Evolutionary conservation across 371 early-diverging fungal species (phyloP), one percentile per base, ranked within the genome.

Genomic region (Mortierella sp.): DNA sequence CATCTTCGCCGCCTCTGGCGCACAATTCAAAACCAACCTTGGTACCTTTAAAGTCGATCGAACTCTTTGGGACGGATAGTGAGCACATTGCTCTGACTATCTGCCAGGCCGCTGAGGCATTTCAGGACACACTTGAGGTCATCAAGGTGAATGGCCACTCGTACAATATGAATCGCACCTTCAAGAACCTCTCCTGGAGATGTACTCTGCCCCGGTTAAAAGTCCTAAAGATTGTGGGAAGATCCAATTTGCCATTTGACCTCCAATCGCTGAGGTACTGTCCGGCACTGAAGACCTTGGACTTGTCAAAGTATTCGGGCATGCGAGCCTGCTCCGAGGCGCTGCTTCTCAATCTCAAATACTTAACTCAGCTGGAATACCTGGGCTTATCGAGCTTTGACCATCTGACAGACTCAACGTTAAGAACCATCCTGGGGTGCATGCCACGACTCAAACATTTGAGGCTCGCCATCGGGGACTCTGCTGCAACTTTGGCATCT

Each of bases 301-400:
- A 76, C 46, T 43, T 76, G 19, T 76, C 70, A 53, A 69, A 70
- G 46, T 76, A 76, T 39, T 65, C 70, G 8, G 78, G 78, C 6
- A 76, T 76, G 70, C 65, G 78, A 0, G 50, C 56, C 2, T 76
- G 70, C 26, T 54, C 70, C 1, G 78, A 76, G 49, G 56, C 78
- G 7, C 23, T 44, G 41, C 50, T 76, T 11, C 32, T 76, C 37
- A 64, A 76, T 50, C 27, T 76, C 26, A 64, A 65, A 21, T 76
- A 69, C 26, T 21, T 76, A 50, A 65, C 69, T 1, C 50, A 54
- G 43, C 50, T 76, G 1, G 70, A 69, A 46, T 70, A 70, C 50
- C n/a, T 76, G 24, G 78, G 70, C 9, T 55, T 76, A 17, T 76
- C 78, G 8, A 76, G 70, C 39, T 76, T 70, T 46, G 78, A 76